Percentiles rank a stretch among this genome's conserved stretches.
Conservation (phyloP, 1,284 basidiomycete species). For the Pascua sp. region DNA sequence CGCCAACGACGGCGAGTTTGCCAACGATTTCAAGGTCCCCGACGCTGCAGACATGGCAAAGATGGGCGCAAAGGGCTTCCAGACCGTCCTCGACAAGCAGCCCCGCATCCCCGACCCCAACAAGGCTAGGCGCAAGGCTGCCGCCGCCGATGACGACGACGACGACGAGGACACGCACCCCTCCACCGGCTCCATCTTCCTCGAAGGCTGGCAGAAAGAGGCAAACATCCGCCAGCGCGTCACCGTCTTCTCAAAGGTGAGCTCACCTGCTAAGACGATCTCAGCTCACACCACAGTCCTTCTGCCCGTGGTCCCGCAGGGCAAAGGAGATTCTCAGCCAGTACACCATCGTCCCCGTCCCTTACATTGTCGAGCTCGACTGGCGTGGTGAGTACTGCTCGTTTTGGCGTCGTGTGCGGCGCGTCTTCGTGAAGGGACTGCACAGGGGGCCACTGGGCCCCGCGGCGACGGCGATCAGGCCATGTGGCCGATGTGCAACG, state of each 20-base stretch:
- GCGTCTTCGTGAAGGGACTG: too few relatives aligned
- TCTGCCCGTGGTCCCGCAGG: constrained; percentile 48
- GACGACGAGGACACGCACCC: constrained; percentile 20
- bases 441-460: too few relatives aligned
- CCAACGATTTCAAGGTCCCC: constrained; percentile 28
- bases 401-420: too few relatives aligned
- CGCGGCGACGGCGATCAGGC: too few relatives aligned
- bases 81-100: constrained; percentile 14
- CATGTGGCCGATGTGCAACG: too few relatives aligned
- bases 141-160: constrained; percentile 19
- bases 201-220: constrained; percentile 35
- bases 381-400: constrained; percentile 38
- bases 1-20: constrained; percentile 37
- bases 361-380: constrained; percentile 49
- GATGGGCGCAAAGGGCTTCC: constrained; percentile 28
- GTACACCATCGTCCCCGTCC: constrained; percentile 36
- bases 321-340: constrained; percentile 42
- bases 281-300: constrained; percentile 25
- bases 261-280: constrained; percentile 4
- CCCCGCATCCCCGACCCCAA: constrained; percentile 8
- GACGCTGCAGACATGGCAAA: constrained; percentile 21
- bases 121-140: constrained; percentile 13
- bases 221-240: constrained; percentile 33
- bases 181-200: constrained; percentile 23
- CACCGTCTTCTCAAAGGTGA: constrained; percentile 48